phyloP scores from a whole-genome alignment of 2,329 filamentous ascomycete genomes.

The Cercospora janseana region DNA sequence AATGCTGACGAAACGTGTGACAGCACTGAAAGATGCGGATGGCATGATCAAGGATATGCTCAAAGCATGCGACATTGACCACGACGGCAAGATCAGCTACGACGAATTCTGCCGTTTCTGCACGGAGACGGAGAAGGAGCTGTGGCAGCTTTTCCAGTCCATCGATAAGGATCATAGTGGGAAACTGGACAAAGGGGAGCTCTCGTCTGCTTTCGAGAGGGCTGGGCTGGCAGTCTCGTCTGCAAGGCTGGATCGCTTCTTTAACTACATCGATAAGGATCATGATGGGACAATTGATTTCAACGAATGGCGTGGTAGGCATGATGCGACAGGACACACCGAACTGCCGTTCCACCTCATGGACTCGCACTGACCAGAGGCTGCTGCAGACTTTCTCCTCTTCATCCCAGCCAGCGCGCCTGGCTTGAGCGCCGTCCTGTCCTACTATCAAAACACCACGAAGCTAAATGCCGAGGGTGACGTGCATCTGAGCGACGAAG shows the following conservation, averaged over 20 bases:
- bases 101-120: constrained; percentile 90
- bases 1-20: constrained; percentile 14
- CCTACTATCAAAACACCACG: constrained; percentile 86
- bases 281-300: constrained; percentile 84
- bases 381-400: constrained; percentile 73
- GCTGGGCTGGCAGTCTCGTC: constrained; percentile 77
- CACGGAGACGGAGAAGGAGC: constrained; percentile 78
- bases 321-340: constrained; percentile 15
- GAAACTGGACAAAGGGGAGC: constrained; percentile 80
- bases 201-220: constrained; percentile 72
- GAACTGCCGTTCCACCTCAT: constrained; percentile 7
- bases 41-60: constrained; percentile 78
- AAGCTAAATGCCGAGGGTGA: constrained; percentile 92
- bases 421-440: constrained; percentile 76
- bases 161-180: constrained; percentile 87
- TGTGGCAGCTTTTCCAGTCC: constrained; percentile 75
- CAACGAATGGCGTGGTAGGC: constrained; percentile 84
- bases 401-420: constrained; percentile 73
- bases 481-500: constrained; percentile 85
- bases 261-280: constrained; percentile 84
- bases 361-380: not conserved
- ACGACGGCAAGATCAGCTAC: constrained; percentile 87
- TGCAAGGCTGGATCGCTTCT: constrained; percentile 78
- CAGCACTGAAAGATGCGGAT: constrained; percentile 87
- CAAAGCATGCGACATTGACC: constrained; percentile 77